Conservation (phyloP, 495 filamentous ascomycete genomes). For the Neurospora sp. region DNA sequence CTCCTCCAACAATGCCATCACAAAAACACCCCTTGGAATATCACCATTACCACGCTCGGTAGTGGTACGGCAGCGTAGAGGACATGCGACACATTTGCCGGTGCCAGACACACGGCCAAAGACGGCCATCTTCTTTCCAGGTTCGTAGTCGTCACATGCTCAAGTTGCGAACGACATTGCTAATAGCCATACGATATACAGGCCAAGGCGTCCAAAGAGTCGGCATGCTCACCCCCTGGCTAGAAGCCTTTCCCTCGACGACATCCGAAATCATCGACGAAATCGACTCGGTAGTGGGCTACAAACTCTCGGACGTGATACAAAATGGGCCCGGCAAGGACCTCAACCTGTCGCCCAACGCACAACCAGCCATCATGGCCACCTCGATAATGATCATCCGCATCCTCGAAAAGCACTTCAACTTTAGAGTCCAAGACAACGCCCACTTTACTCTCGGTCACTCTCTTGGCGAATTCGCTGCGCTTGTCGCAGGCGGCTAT, state of each 20-base stretch:
- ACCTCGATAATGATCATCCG: conserved; percentile 83
- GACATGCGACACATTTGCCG: neutral
- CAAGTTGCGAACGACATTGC: neutral
- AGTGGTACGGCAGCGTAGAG: neutral
- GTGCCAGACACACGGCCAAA: conserved; percentile 35
- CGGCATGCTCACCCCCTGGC: conserved; percentile 81
- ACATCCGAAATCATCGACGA: conserved; percentile 63
- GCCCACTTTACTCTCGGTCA: conserved; percentile 82
- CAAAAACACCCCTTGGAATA: neutral
- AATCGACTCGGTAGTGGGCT: conserved; percentile 65
- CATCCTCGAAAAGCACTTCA: conserved; percentile 78
- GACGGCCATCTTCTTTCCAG: conserved; percentile 79
- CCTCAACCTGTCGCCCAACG: conserved; percentile 74
- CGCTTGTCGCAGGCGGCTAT: conserved; percentile 73
- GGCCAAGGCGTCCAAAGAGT: conserved; percentile 92
- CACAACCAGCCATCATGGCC: conserved; percentile 94
- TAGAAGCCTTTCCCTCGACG: conserved; percentile 70
- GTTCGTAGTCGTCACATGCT: conserved; percentile 31
- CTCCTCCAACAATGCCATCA: neutral
- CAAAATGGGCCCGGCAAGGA: conserved; percentile 61
- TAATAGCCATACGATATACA: conserved; percentile 22
- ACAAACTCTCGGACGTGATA: conserved; percentile 67
- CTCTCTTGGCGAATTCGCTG: conserved; percentile 91
- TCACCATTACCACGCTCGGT: neutral
- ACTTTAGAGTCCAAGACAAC: conserved; percentile 55